A percentile compares a stretch with the other conserved stretches of the same genome.
Evolutionary conservation across 2,329 filamentous ascomycete species (phyloP).

Genomic region (Alternaria arborescens): DNA sequence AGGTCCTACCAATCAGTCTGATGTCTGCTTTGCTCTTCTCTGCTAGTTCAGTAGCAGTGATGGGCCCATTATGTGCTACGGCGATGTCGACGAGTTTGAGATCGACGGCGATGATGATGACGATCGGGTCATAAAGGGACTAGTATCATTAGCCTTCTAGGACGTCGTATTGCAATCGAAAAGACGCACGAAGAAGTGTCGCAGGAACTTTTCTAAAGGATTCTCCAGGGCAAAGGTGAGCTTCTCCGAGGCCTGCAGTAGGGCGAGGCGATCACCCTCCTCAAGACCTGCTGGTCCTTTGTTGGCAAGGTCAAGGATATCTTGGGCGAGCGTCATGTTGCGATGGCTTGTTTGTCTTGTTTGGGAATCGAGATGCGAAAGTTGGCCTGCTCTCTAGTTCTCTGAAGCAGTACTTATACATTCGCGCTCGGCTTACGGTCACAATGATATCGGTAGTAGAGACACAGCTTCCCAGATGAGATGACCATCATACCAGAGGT

Average conservation of each 20-base stretch:
- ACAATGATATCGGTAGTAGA: not conserved
- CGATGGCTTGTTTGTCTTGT: not conserved
- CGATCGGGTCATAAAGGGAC: conserved; percentile 1
- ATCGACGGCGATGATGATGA: conserved; percentile 21
- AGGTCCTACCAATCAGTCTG: not conserved
- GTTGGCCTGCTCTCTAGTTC: not conserved
- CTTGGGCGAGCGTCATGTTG: not conserved
- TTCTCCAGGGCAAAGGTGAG: conserved; percentile 16
- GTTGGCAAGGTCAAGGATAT: conserved; percentile 4
- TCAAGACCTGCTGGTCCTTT: conserved; percentile 14
- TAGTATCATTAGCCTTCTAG: not conserved
- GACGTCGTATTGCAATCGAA: not conserved
- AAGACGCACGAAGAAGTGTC: conserved; percentile 8
- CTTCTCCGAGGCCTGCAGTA: conserved; percentile 15
- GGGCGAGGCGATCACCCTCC: conserved; percentile 17
- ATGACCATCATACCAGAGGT: not conserved
- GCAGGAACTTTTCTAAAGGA: conserved; percentile 16
- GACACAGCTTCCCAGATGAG: not conserved
- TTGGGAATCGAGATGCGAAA: not conserved
- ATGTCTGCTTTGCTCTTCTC: conserved; percentile 19
- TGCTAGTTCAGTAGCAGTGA: conserved; percentile 18
- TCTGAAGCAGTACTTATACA: not conserved
- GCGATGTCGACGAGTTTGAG: conserved; percentile 26
- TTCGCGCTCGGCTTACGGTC: not conserved
- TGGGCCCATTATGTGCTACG: conserved; percentile 11